A percentile compares a stretch with the other conserved stretches of the same genome.
Evolutionary conservation across 306 rosid species (phyloP).

Genomic region (Prunus campanulata): DNA sequence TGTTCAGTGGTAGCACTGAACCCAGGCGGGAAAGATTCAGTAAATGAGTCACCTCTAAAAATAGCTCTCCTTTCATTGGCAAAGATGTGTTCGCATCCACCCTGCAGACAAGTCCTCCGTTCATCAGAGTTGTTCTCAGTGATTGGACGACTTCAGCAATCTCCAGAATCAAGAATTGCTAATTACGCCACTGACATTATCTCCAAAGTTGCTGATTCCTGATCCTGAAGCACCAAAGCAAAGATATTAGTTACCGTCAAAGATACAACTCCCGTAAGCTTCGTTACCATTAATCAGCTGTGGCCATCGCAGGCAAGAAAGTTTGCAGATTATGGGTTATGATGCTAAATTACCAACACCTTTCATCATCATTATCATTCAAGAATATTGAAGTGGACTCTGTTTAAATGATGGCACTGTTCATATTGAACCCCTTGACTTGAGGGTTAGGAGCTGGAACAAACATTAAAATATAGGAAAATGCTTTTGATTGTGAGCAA

Average conservation of each 20-base stretch:
- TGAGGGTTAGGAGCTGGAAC: no score
- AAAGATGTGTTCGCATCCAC: constrained; percentile 85
- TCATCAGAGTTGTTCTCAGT: constrained; percentile 74
- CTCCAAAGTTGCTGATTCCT: constrained; percentile 60
- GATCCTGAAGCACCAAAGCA: constrained; percentile 4
- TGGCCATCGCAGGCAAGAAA: no score
- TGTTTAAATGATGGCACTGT: no score
- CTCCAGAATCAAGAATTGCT: constrained; percentile 75
- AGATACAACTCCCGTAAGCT: not conserved
- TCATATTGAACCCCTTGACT: no score
- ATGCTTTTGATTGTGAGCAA: no score
- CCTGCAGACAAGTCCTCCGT: constrained; percentile 72
- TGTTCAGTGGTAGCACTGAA: constrained; percentile 62
- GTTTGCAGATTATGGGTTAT: no score
- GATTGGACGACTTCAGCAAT: constrained; percentile 69
- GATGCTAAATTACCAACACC: no score
- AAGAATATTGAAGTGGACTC: no score
- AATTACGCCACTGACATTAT: constrained; percentile 61
- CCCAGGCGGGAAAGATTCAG: constrained; percentile 61
- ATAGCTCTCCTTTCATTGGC: constrained; percentile 86
- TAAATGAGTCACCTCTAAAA: constrained; percentile 78
- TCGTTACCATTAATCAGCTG: not conserved
- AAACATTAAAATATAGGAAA: no score
- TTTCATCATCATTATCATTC: no score
- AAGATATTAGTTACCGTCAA: no score